phyloP scores from a whole-genome alignment of 169 alveolate species.

The Plasmodium vinckei region DNA sequence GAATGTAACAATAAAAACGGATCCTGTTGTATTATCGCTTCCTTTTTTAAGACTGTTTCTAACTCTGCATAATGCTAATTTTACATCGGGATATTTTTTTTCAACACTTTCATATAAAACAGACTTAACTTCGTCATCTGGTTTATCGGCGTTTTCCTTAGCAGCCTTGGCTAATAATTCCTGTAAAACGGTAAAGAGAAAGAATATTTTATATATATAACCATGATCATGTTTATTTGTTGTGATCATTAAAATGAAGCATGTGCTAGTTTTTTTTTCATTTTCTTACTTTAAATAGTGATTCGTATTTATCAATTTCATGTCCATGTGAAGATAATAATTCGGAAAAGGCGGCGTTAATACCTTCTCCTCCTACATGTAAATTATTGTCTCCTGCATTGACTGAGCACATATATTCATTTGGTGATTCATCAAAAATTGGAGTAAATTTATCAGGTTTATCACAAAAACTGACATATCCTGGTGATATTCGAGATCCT shows the following conservation, averaged over 20 bases:
- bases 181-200: constrained; percentile 4
- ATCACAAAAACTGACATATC: constrained; percentile 80
- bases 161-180: constrained; percentile 59
- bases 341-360: constrained; percentile 79
- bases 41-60: constrained; percentile 59
- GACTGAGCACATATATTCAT: constrained; percentile 77
- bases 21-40: constrained; percentile 41
- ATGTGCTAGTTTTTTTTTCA: neutral
- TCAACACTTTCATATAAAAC: constrained; percentile 58
- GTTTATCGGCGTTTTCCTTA: constrained; percentile 39
- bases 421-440: constrained; percentile 76
- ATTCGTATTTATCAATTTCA: constrained; percentile 77
- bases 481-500: constrained; percentile 89
- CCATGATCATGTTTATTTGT: no score
- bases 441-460: constrained; percentile 64
- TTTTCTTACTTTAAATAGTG: constrained; percentile 74
- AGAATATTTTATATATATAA: neutral
- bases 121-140: constrained; percentile 71
- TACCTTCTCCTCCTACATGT: constrained; percentile 77
- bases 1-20: constrained; percentile 76
- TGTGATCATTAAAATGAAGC: no score
- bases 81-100: constrained; percentile 70
- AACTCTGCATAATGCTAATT: constrained; percentile 63
- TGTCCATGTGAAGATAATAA: constrained; percentile 75
- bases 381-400: constrained; percentile 80